A percentile compares a stretch with the other conserved stretches of the same genome.
phyloP scores from a whole-genome alignment of 148 eudicot species.

The Oxyria digyna region DNA sequence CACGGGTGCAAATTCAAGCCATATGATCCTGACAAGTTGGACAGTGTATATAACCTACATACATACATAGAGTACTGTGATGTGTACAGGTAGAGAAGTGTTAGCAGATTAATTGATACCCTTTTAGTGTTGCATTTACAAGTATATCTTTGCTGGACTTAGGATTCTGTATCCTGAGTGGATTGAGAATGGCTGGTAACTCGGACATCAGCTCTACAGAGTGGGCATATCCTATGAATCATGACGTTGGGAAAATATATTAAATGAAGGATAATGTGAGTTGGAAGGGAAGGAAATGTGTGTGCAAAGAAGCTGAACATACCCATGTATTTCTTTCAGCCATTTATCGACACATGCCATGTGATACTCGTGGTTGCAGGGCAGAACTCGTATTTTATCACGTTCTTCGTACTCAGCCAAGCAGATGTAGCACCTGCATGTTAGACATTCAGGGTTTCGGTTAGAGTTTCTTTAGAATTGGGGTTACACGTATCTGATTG shows the following conservation, averaged over 20 bases:
- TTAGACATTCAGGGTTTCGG: not conserved
- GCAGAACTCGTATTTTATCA: slow-evolving; percentile 65
- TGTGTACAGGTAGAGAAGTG: not conserved
- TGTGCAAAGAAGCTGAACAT: slow-evolving; percentile 7
- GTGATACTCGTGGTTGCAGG: slow-evolving; percentile 71
- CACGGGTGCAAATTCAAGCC: not conserved
- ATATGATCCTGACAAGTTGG: not conserved
- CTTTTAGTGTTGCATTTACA: not conserved
- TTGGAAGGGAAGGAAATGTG: not conserved
- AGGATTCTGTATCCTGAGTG: not conserved
- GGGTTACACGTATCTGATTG: no score
- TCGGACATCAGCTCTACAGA: not conserved
- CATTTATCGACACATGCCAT: slow-evolving; percentile 72
- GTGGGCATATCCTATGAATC: not conserved
- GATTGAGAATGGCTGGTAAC: not conserved
- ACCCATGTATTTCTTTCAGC: slow-evolving; percentile 88
- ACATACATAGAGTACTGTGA: not conserved
- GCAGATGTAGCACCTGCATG: slow-evolving; percentile 64
- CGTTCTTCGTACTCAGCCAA: slow-evolving; percentile 61
- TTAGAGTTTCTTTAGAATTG: not conserved
- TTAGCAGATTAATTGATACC: not conserved
- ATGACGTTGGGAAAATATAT: not conserved
- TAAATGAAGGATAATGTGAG: not conserved
- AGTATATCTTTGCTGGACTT: not conserved
- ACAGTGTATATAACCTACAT: not conserved